Base-by-base conservation (phyloP, 345 rosid species). In the Boechera retrofracta region DNA sequence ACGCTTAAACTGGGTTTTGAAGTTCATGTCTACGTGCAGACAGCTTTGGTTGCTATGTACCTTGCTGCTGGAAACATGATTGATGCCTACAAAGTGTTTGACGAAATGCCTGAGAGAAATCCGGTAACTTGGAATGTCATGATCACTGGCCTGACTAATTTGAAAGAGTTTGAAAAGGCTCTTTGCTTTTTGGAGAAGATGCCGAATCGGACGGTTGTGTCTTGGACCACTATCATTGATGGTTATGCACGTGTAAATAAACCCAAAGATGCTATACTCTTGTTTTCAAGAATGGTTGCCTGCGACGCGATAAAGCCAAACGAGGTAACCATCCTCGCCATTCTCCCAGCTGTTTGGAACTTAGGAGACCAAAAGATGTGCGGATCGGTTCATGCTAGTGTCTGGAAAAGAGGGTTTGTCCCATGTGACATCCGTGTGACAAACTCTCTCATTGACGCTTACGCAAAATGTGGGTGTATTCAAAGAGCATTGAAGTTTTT, bases 171-270 rank as follows among this genome's bases (percentile, higher is more conserved):
- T 55, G 90, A 76, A n/a, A 66, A 66, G 67, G 97, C 96, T 10
- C 76, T 78, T 72, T 68, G 74, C 64, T 77, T 91, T 42, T 85
- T 91, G 71, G 86, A 89, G 52, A 80, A 76, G 82, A 91, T 91
- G 94, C 87, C 89, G 0, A 78, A 77, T 29, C 80, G 86, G 75
- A 89, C 77, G 15, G 86, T 89, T 28, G 94, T 93, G 54, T 86
- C 97, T 3, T 91, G 97, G 97, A 91, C 94, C 15, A 85, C 89
- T 48, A 79, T 93, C 36, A 90, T 91, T 57, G 97, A 91, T 80
- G 97, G 98, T 0, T 86, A 87, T 54, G 81, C 91, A 0, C 85
- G 93, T 74, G 71, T 29, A 61, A 81, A 83, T 51, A 83, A 47
- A 78, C 68, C 70, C 26, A 26, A 42, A 38, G 89, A 93, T 67